Evolutionary conservation across 768 basidiomycete genomes (phyloP).

Genomic region (Lactarius sp.): DNA sequence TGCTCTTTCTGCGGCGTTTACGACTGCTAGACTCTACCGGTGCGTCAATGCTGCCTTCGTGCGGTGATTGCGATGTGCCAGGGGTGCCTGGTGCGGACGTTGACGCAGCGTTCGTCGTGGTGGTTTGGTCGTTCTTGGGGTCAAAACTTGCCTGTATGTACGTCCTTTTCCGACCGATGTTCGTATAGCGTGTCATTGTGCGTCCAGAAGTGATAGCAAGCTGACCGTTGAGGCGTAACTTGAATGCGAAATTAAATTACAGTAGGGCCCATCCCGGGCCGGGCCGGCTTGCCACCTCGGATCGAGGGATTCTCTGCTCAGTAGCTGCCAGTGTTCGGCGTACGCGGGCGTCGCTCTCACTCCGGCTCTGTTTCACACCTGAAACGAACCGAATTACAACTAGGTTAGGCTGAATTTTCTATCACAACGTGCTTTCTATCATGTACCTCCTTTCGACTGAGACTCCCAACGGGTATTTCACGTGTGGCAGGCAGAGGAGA

Average conservation of each 20-base stretch:
- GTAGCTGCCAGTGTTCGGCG: too few species aligned
- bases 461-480: too few species aligned
- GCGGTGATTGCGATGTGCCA: slow-evolving; percentile 8
- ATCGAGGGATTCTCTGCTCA: too few species aligned
- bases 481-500: background rate
- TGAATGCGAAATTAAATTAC: too few species aligned
- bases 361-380: too few species aligned
- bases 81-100: background rate
- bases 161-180: slow-evolving; percentile 68
- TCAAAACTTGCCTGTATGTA: slow-evolving; percentile 61
- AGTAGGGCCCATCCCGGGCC: too few species aligned
- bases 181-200: slow-evolving; percentile 74
- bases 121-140: slow-evolving; percentile 25
- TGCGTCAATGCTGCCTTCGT: slow-evolving; percentile 14
- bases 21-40: slow-evolving; percentile 59
- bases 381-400: too few species aligned
- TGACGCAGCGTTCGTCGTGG: slow-evolving; percentile 21
- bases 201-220: background rate
- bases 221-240: background rate
- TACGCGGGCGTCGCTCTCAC: background rate
- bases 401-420: too few species aligned
- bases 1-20: slow-evolving; percentile 49
- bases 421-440: too few species aligned
- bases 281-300: too few species aligned
- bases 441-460: too few species aligned